phyloP scores from a whole-genome alignment of 2,329 filamentous ascomycete species.

The Cytospora schulzeri region DNA sequence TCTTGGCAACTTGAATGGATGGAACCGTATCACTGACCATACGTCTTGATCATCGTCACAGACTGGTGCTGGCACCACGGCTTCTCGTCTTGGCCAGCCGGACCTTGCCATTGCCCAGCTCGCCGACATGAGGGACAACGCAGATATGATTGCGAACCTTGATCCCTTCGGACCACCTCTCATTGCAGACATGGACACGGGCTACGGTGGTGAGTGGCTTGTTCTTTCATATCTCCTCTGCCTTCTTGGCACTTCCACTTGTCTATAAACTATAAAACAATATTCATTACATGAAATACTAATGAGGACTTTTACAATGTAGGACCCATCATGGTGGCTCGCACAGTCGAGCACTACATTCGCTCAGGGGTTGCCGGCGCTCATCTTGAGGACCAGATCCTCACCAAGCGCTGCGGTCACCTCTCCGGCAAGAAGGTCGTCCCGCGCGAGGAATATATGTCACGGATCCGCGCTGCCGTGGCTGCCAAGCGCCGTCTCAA shows the following conservation, averaged over 20 bases:
- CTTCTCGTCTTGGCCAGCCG: constrained; percentile 62
- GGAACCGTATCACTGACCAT: background rate
- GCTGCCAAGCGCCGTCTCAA: constrained; percentile 36
- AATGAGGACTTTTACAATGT: background rate
- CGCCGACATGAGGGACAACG: constrained; percentile 55
- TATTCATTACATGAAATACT: background rate
- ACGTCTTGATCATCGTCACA: constrained; percentile 31
- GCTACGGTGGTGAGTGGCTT: constrained; percentile 49
- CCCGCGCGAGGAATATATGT: constrained; percentile 34
- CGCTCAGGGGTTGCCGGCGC: constrained; percentile 51
- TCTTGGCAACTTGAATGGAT: background rate
- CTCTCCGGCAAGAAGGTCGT: constrained; percentile 41
- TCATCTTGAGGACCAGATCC: constrained; percentile 41
- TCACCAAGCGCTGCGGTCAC: constrained; percentile 44
- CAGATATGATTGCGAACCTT: constrained; percentile 55
- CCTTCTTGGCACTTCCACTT: background rate
- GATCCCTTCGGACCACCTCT: constrained; percentile 47
- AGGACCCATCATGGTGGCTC: constrained; percentile 42
- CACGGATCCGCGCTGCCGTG: constrained; percentile 37
- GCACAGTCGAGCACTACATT: constrained; percentile 53
- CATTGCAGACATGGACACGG: constrained; percentile 58
- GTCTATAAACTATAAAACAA: no score
- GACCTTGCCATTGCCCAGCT: constrained; percentile 61
- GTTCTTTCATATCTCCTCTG: no score
- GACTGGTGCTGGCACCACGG: constrained; percentile 64